A percentile compares a stretch with the other conserved stretches of the same genome.
Conservation (phyloP, 2,329 filamentous ascomycete genomes). For the Scedosporium minutisporum region DNA sequence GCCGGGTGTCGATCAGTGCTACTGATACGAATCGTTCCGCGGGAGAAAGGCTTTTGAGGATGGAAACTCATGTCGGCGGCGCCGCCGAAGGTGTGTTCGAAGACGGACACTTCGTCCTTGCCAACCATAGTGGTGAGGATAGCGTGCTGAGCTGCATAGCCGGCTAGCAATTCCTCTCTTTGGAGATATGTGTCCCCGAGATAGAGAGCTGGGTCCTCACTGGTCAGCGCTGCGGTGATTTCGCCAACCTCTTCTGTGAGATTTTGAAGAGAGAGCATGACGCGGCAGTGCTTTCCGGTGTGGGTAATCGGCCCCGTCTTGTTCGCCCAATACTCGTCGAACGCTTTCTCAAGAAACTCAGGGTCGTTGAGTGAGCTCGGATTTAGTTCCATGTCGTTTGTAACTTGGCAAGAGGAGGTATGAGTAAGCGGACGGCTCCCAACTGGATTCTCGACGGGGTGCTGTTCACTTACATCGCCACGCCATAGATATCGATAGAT, state of each 20-base stretch:
- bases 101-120: constrained; percentile 11
- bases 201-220: constrained; percentile 11
- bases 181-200: constrained; percentile 13
- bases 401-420: not conserved
- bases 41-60: not conserved
- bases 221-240: constrained; percentile 7
- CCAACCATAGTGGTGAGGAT: constrained; percentile 11
- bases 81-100: constrained; percentile 14
- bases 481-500: constrained; percentile 18
- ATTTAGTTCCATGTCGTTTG: constrained; percentile 4
- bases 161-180: constrained; percentile 10
- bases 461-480: constrained; percentile 1
- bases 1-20: constrained; percentile 29
- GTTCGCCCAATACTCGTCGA: constrained; percentile 13
- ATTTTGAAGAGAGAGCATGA: constrained; percentile 13
- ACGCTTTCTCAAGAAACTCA: constrained; percentile 14
- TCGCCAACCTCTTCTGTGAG: constrained; percentile 7
- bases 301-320: constrained; percentile 16
- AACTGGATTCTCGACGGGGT: not conserved
- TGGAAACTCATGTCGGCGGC: constrained; percentile 1
- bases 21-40: not conserved
- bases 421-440: not conserved
- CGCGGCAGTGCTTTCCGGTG: constrained; percentile 13
- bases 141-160: constrained; percentile 9
- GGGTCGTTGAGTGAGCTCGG: constrained; percentile 13